Base-by-base conservation (phyloP, 2,329 filamentous ascomycete species). In the Xenosphaeropsis pyriputrescens region DNA sequence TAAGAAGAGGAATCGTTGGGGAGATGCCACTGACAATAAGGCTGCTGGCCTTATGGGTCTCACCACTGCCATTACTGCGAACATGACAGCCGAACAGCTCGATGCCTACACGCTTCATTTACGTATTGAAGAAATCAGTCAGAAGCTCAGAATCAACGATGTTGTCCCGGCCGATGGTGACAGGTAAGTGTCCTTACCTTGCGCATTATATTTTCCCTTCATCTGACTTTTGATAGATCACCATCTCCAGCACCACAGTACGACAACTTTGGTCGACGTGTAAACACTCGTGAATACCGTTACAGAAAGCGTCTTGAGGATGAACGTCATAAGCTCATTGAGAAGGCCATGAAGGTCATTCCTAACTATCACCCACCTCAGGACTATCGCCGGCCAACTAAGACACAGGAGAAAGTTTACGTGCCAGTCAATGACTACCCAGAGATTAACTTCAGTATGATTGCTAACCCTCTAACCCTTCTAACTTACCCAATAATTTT, bases 391-490 rank as follows among this genome's bases (percentile, higher is more conserved):
- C 85, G 91, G 55, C 91, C 91, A 45, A 96, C 89, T 61, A 98
- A 98, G 82, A 98, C 91, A 59, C 91, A 98, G 67, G 91, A 98
- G 73, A 98, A 98, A 73, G 93, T 98, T 82, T 98, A 98, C 62
- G 91, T 98, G 62, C 91, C 91, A 61, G 91, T 98, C 69, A 98
- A 98, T 76, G 91, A 98, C 65, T 98, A 98, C 63, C 91, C 91
- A 72, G 91, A 98, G 65, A 96, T 98, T 79, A 98, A 98, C 81
- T 98, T 98, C 85, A 98, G 91, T 98, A 95, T 89, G 89, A 89
- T 91, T 88, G 80, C 88, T 94, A 94, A 94, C 85, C 86, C 85
- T 86, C 77, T 79, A 80, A 83, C 77, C 68, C 62, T 71, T 73
- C 77, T 82, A 79, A 82, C 63, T 54, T 35, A 45, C 44, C 14